Conservation (phyloP, 208 protist species). For the Balamuthia mandrillaris region DNA sequence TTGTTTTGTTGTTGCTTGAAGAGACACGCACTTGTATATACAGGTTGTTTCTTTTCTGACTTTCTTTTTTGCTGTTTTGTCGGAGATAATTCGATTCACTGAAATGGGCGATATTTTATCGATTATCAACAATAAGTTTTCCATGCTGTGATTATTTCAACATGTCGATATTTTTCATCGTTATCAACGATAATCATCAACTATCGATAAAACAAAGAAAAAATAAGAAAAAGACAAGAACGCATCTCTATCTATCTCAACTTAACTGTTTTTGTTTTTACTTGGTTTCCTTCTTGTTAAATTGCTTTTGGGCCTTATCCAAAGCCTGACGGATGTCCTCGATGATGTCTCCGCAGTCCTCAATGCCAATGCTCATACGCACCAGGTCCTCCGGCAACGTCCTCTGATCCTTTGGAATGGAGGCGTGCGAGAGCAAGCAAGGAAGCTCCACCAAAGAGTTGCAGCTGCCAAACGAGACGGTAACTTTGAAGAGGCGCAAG, state of each 20-base stretch:
- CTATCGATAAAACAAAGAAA: not conserved
- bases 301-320: not conserved
- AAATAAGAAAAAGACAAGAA: not conserved
- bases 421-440: not conserved
- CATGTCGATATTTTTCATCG: not conserved
- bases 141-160: not conserved
- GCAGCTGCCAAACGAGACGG: not conserved
- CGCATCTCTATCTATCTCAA: not conserved
- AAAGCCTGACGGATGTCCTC: constrained; percentile 83
- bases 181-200: not conserved
- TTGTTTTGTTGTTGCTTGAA: not conserved
- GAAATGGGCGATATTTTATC: not conserved
- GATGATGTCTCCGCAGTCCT: constrained; percentile 86
- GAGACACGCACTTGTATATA: not conserved
- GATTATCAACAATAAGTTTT: not conserved
- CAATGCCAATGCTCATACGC: constrained; percentile 85
- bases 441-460: constrained; percentile 11
- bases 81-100: not conserved
- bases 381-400: constrained; percentile 75
- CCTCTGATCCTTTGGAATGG: not conserved
- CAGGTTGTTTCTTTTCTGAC: not conserved
- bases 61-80: not conserved
- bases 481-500: not conserved
- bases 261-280: too few species aligned
- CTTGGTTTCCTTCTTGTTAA: not conserved